phyloP scores from a whole-genome alignment of 2,329 filamentous ascomycete species.

The Calonectria pseudoturangicola region DNA sequence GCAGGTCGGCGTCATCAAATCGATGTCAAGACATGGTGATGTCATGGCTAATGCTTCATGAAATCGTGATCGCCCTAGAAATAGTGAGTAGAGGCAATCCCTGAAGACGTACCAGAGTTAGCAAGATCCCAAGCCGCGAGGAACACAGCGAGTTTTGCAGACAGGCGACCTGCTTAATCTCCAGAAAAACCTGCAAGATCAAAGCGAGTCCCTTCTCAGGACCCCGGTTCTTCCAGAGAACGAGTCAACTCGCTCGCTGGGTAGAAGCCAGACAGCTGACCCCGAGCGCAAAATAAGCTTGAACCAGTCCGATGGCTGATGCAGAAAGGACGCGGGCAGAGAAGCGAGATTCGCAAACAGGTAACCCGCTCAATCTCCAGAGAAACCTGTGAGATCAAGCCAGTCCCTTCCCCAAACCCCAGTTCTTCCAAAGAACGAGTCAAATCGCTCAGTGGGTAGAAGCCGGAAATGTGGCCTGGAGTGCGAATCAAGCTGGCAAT shows the following conservation, averaged over 20 bases:
- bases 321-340: not conserved
- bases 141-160: constrained; percentile 5
- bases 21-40: constrained; percentile 26
- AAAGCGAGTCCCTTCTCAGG: constrained; percentile 18
- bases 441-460: constrained; percentile 36
- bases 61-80: constrained; percentile 10
- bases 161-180: constrained; percentile 28
- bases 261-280: constrained; percentile 28
- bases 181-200: constrained; percentile 33
- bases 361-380: constrained; percentile 29
- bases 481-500: constrained; percentile 14
- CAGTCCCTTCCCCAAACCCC: constrained; percentile 29
- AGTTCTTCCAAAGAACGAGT: constrained; percentile 34
- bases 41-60: constrained; percentile 17
- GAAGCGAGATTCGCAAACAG: constrained; percentile 27
- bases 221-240: constrained; percentile 29
- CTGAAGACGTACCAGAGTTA: constrained; percentile 15
- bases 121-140: constrained; percentile 10
- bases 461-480: constrained; percentile 16
- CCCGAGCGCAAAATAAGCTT: constrained; percentile 20
- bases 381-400: constrained; percentile 30
- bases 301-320: not conserved
- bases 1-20: constrained; percentile 28
- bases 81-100: constrained; percentile 7
- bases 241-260: constrained; percentile 30